Evolutionary conservation across 2,329 filamentous ascomycete species (phyloP), one percentile per base, ranked within the genome.

Genomic region (Beauveria sp.): DNA sequence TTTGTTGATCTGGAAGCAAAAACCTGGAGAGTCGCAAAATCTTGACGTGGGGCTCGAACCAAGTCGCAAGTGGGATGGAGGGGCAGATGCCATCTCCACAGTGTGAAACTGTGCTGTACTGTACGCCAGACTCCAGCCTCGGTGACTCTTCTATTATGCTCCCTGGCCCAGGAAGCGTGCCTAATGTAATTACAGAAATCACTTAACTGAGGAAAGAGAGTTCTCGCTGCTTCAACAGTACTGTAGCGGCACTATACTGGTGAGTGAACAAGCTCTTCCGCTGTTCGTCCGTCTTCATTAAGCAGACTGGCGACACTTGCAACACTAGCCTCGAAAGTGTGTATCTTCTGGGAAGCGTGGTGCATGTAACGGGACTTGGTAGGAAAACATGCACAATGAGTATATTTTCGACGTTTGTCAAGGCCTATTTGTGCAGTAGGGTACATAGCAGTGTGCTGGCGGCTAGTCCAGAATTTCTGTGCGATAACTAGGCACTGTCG

Each of bases 31-130:
- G 34, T 49, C 22, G 50, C 51, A 63, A 60, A 60, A 60, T 57
- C 56, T 60, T 40, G 62, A 62, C 53, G 60, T 62, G 60, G 60
- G 60, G 60, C 60, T 52, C 24, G 38, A 46, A 42, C 18, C 40
- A 3, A 30, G 22, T 51, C 22, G 56, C 24, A 28, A 49, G 50
- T 60, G 58, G 58, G 50, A 60, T 60, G 50, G 58, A 60, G 58
- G 58, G 58, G 51, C 50, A 54, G 50, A 30, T 26, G 28, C 20
- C n/a, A 40, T 22, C 28, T 51, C 43, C 30, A 61, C 59, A 61
- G 59, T 61, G 58, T 43, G 26, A 24, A 3, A 46, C 26, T 34
- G 38, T 34, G 20, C 42, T 22, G 10, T 43, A 60, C 58, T 55
- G 58, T 60, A 34, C 16, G 2, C 28, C 16, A 34, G 30, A 12